Base-by-base conservation (phyloP, 805 yeast species). In the Lipomyces starkeyi region DNA sequence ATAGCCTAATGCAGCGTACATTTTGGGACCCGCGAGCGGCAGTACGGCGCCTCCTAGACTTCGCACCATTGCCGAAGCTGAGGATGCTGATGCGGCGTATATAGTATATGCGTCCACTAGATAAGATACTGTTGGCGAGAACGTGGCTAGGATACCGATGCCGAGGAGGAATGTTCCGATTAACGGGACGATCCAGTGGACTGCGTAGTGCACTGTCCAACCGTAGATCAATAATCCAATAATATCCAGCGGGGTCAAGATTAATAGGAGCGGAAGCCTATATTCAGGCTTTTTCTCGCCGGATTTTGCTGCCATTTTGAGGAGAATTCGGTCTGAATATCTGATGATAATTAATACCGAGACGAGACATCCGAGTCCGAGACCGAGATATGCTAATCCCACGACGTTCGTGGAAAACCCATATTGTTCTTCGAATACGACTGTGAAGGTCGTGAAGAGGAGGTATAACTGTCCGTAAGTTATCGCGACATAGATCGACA, bases 61-160 rank as follows among this genome's bases (percentile, higher is more conserved):
- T 73, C 95, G 81, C 73, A 87, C 84, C 69, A 89, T 84, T 0
- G 91, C 86, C 2, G 89, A 90, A 0, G 91, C 89, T 0, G 89
- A 89, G 40, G 87, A 83, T 0, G 89, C 84, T n/a, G 89, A 84
- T 0, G 93, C 93, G 0, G 92, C 86, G 73, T 85, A 88, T 61
- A 86, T 80, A 27, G 89, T 86, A 74, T 87, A 89, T 83, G 88
- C 86, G 71, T 90, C 92, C 58, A 90, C 89, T 71, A 90, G 81
- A 73, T 90, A 90, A 70, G 85, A 84, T 72, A 88, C 88, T 65
- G 87, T 83, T 11, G 87, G 82, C 72, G 86, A 89, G 78, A 90
- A 88, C 17, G 87, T 86, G 5, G 87, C 85, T 66, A 87, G 83
- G 35, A 87, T 77, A 1, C 87, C 87, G 73, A 84, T 82, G 1